These are phyloP conservation scores for Taphrina pruni DNA, from an alignment of 1,139 yeast genomes.

Conservation along the genomic window DNA sequence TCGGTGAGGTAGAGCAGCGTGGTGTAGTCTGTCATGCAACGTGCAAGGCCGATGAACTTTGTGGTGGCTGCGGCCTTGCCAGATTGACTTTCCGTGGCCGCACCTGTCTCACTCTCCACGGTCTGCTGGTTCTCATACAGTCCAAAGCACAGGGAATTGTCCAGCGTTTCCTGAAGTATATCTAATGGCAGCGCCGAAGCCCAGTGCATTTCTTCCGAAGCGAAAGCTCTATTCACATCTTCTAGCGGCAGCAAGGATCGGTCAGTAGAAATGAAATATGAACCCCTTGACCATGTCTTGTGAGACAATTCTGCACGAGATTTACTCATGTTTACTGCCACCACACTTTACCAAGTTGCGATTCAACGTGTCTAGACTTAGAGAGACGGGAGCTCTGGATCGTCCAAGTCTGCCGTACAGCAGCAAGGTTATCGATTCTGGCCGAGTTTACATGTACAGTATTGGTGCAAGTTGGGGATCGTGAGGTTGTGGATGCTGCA, in stretches of 20 bases:
- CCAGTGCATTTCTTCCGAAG: slow-evolving; percentile 14
- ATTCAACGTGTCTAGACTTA: too few relatives aligned
- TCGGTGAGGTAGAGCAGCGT: slow-evolving; percentile 5
- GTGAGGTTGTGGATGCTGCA: too few relatives aligned
- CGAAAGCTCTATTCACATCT: not conserved
- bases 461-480: too few relatives aligned
- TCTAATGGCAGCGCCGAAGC: not conserved
- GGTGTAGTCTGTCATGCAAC: slow-evolving; percentile 11
- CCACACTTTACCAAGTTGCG: too few relatives aligned
- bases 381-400: too few relatives aligned
- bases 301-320: not conserved
- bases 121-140: not conserved
- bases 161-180: not conserved
- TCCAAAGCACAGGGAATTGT: slow-evolving; percentile 3
- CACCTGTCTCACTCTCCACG: not conserved
- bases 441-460: too few relatives aligned
- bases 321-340: not conserved
- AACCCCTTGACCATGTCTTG: not conserved
- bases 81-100: not conserved
- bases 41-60: slow-evolving; percentile 4
- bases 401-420: too few relatives aligned
- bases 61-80: not conserved
- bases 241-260: not conserved
- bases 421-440: too few relatives aligned
- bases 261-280: not conserved